Percentiles rank a stretch among this genome's conserved stretches.
These are phyloP conservation scores for Lagerstroemia speciosa DNA, from an alignment of 345 rosid genomes.

Conservation along the genomic window DNA sequence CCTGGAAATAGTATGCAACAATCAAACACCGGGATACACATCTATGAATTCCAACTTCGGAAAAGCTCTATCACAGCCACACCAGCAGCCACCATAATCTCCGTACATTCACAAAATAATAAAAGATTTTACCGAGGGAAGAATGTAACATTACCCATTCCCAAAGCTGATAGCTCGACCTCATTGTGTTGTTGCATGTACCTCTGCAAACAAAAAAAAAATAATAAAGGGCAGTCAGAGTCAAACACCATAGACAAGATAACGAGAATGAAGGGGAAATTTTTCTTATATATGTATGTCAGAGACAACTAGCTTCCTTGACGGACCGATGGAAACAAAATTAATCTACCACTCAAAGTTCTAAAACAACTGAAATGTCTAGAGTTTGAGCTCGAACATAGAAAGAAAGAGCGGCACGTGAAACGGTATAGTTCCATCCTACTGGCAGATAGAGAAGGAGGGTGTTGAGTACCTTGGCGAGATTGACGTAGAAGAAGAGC, in stretches of 20 bases:
- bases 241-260: not conserved
- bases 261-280: not conserved
- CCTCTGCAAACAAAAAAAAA: constrained; percentile 37
- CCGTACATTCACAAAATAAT: not conserved
- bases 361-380: not conserved
- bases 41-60: too few relatives aligned
- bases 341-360: not conserved
- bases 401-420: not conserved
- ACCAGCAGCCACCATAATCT: not conserved
- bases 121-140: not conserved
- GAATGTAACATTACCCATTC: constrained; percentile 44
- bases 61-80: too few relatives aligned
- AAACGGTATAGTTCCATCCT: too few relatives aligned
- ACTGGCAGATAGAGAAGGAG: not conserved
- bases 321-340: too few relatives aligned
- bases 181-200: constrained; percentile 62
- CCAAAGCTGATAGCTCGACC: constrained; percentile 70
- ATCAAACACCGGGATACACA: not conserved
- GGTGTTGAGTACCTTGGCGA: constrained; percentile 48
- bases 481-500: constrained; percentile 67
- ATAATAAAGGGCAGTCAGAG: too few relatives aligned
- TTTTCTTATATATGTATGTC: too few relatives aligned
- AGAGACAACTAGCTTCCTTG: too few relatives aligned
- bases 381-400: not conserved
- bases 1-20: not conserved